A percentile compares a stretch with the other conserved stretches of the same genome.
Conservation (phyloP, 2,329 filamentous ascomycete species). For the Colletotrichum musicola region DNA sequence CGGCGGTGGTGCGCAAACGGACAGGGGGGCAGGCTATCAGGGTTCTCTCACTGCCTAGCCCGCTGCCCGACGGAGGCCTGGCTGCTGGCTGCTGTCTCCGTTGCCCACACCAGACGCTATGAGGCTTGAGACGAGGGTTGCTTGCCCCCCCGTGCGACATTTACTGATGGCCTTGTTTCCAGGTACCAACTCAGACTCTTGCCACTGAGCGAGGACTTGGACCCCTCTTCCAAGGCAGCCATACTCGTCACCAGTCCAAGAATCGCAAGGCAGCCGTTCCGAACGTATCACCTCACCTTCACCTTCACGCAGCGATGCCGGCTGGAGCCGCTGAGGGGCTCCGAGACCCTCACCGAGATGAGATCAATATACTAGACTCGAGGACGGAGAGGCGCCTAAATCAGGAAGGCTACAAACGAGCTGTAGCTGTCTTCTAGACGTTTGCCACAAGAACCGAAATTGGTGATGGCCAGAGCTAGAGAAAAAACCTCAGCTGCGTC, state of each 20-base stretch:
- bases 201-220: slow-evolving; percentile 4
- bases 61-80: not conserved
- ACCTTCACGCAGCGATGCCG: slow-evolving; percentile 13
- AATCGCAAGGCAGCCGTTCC: not conserved
- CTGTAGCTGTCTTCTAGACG: not conserved
- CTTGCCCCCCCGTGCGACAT: slow-evolving; percentile 21
- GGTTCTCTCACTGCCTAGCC: slow-evolving; percentile 12
- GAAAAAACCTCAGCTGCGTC: no score
- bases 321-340: slow-evolving; percentile 9
- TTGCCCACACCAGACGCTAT: slow-evolving; percentile 10
- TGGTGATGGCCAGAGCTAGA: no score
- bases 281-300: slow-evolving; percentile 9
- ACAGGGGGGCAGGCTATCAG: slow-evolving; percentile 26
- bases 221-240: slow-evolving; percentile 16
- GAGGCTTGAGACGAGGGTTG: not conserved
- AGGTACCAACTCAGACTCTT: not conserved
- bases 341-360: slow-evolving; percentile 25
- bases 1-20: slow-evolving; percentile 23
- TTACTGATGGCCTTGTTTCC: slow-evolving; percentile 15
- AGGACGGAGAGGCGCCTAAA: slow-evolving; percentile 7
- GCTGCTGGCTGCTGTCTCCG: not conserved
- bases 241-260: not conserved
- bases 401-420: slow-evolving; percentile 13
- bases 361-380: slow-evolving; percentile 29
- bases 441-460: not conserved